Evolutionary conservation across 768 basidiomycete genomes (phyloP).

Genomic region (Collybia mongolica): DNA sequence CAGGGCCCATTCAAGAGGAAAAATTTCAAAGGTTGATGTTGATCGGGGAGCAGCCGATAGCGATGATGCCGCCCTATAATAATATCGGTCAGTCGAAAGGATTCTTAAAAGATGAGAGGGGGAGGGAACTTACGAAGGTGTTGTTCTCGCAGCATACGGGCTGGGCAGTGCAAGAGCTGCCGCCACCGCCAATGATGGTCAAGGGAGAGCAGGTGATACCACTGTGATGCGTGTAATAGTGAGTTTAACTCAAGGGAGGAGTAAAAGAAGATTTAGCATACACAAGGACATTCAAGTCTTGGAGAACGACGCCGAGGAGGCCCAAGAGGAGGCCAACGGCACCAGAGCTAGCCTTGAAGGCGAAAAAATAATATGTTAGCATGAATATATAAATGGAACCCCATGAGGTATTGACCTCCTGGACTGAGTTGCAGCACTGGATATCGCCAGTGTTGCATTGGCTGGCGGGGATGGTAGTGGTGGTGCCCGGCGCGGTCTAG

Average conservation of each 20-base stretch:
- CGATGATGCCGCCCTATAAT: conserved; percentile 30
- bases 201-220: conserved; percentile 33
- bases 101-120: background rate
- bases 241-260: background rate
- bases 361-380: background rate
- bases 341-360: conserved; percentile 14
- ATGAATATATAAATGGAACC: background rate
- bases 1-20: no score
- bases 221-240: conserved; percentile 5
- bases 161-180: conserved; percentile 26
- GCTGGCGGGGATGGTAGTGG: conserved; percentile 16
- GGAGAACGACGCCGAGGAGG: conserved; percentile 29
- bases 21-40: conserved; percentile 28
- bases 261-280: conserved; percentile 10
- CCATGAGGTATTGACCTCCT: conserved; percentile 8
- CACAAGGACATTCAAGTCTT: conserved; percentile 23
- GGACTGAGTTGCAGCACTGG: conserved; percentile 26
- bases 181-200: conserved; percentile 19
- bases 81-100: background rate
- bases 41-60: conserved; percentile 35
- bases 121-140: conserved; percentile 27
- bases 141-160: conserved; percentile 37
- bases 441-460: conserved; percentile 29
- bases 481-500: conserved; percentile 14
- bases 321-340: conserved; percentile 20